phyloP scores from a whole-genome alignment of 768 basidiomycete species.

The Termitomyces sp. region DNA sequence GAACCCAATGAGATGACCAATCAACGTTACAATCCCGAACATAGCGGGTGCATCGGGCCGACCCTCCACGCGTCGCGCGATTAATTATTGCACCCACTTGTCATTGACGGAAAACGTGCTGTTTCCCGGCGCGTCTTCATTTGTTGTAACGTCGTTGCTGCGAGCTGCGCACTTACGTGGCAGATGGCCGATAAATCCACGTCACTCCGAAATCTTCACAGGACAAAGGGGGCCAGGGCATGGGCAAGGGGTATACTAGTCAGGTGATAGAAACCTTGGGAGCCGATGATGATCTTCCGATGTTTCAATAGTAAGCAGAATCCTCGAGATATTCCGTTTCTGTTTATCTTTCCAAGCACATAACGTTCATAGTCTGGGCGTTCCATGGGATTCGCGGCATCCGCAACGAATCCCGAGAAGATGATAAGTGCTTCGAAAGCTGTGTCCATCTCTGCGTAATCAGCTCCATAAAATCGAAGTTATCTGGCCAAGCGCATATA shows the following conservation, averaged over 20 bases:
- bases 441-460: neutral
- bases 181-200: neutral
- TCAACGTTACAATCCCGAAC: constrained; percentile 2
- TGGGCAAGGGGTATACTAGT: constrained; percentile 9
- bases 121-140: neutral
- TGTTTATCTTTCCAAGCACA: neutral
- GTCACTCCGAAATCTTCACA: neutral
- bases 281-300: constrained; percentile 11
- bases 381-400: neutral
- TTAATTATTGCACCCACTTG: constrained; percentile 1
- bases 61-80: constrained; percentile 5
- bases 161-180: neutral
- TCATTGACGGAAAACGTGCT: constrained; percentile 4
- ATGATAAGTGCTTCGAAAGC: neutral
- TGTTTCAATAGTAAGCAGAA: neutral
- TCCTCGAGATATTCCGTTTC: neutral
- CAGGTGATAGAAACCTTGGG: constrained; percentile 4
- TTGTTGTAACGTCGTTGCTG: neutral
- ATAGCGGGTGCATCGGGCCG: constrained; percentile 9
- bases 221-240: constrained; percentile 6
- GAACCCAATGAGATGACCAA: constrained; percentile 9
- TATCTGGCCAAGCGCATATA: neutral
- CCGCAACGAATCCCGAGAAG: neutral
- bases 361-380: neutral
- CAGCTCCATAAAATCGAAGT: neutral